Base-by-base conservation (phyloP, 306 rosid genomes). In the Lupinus albus region DNA sequence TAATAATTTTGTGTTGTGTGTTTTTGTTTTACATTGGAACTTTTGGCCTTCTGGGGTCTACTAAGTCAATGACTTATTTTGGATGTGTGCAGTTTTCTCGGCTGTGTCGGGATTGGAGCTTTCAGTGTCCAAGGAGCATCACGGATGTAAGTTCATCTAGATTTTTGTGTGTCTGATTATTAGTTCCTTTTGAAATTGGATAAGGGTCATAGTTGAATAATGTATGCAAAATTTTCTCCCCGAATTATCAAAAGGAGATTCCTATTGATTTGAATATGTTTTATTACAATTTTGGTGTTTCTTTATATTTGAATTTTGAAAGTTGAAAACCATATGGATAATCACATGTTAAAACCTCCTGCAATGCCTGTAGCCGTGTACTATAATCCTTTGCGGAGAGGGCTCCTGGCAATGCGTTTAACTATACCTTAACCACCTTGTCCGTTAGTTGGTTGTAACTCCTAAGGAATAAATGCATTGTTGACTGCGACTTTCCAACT, bases 51-150 rank as follows among this genome's bases (percentile, higher is more conserved):
- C 74, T 76, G 63, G 45, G 36, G 5, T 44, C 39, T 3, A 13
- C 45, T 70, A 52, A 20, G 71, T 62, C 14, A 65, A 69, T 70
- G 30, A 30, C 16, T 80, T 61, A 35, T 55, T 41, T 78, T 86
- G 60, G 61, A 64, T 69, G 50, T 18, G 5, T 86, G 83, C 92
- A 93, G 99, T 93, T 58, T 81, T 93, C 78, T 93, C 99, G 18
- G 99, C 99, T 20, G 87, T 93, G 74, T 93, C 99, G n/a, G 99
- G 97, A 13, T 81, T 90, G 14, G 99, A 93, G 84, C 84, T 86
- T 87, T 86, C 96, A 33, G 72, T 90, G 89, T 77, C 90, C 47
- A 80, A 78, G 65, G 87, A 86, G 82, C 93, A 86, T 55, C 97
- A 93, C 67, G 61, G 67, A 44, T 90, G 99, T 93, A 81, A 80